phyloP scores from a whole-genome alignment of 164 flowering plant species.

The Piper longum region DNA sequence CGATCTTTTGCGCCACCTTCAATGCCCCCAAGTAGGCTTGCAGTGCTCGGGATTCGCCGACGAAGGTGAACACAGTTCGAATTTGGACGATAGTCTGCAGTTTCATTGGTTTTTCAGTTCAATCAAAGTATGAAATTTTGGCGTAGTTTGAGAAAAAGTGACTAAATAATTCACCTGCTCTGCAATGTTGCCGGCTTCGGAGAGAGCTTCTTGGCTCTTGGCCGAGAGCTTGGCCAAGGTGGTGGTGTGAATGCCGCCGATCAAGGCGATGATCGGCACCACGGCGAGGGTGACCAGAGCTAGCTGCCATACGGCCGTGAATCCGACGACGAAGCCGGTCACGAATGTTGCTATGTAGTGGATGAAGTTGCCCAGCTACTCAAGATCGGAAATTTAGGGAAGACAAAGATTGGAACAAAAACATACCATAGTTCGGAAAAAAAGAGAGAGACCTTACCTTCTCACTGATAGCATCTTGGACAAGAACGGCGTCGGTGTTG shows the following conservation, averaged over 20 bases:
- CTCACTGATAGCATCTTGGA: constrained; percentile 98
- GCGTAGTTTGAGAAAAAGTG: too few species aligned
- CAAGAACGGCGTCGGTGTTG: constrained; percentile 81
- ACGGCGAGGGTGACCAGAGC: constrained; percentile 89
- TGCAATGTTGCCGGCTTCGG: constrained; percentile 80
- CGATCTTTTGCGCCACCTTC: constrained; percentile 48
- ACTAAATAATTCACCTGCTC: constrained; percentile 48
- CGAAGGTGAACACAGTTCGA: constrained; percentile 71
- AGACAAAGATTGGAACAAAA: background rate
- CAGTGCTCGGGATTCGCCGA: constrained; percentile 79
- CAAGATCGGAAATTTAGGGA: background rate
- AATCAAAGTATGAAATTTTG: too few species aligned
- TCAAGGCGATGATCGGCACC: constrained; percentile 88
- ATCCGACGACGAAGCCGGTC: constrained; percentile 89
- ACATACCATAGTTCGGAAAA: background rate
- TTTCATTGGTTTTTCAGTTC: background rate
- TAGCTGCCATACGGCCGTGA: constrained; percentile 93
- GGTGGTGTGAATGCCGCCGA: constrained; percentile 69
- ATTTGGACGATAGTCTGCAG: constrained; percentile 85
- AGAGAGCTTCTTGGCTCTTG: constrained; percentile 77
- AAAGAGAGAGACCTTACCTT: constrained; percentile 37
- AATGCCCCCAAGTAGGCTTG: constrained; percentile 64
- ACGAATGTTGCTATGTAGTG: constrained; percentile 95
- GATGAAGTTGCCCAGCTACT: constrained; percentile 86
- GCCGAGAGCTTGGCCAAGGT: constrained; percentile 63